Evolutionary conservation across 208 protist genomes (phyloP), one percentile per base, ranked within the genome.

Genomic region (Trypanosomatidae sp.): DNA sequence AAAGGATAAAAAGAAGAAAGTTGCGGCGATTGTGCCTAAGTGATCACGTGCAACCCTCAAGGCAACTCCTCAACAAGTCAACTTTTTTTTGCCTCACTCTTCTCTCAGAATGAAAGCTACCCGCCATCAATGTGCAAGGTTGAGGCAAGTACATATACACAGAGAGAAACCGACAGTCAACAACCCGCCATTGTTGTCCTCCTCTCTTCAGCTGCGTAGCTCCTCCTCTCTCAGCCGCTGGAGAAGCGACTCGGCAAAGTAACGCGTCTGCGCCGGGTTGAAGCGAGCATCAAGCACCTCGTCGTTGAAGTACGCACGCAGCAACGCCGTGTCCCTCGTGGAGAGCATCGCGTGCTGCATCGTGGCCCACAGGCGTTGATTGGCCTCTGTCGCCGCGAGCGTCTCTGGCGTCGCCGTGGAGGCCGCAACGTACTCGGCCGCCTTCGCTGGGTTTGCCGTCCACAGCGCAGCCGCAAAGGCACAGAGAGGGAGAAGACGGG

Each of bases 311-410:
- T 91, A 80, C 3, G 87, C 88, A 1, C 72, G 67, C n/a, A 96
- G 72, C 28, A 96, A 52, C 9, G 86, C 86, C n/a, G 88, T 77
- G 55, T 96, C 92, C 3, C 92, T 76, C 30, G 92, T 96, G 62
- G 90, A 94, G 39, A 96, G 82, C 90, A 96, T 92, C 0, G 90
- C 67, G 36, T 84, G 81, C 73, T 94, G 89, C 92, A 96, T 96
- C 28, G 85, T 88, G 13, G 74, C 52, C 92, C 92, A 96, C 43
- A 94, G 77, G 15, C 89, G 81, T 12, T 64, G 0, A 59, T 91
- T 91, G 5, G 83, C 72, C 3, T 60, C 67, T n/a, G 46, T 52
- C 4, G 71, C 60, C 3, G 59, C 55, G 28, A 86, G 44, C 12
- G 60, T 25, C 0, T 41, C 22, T 0, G 82, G 36, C 3, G 59